Base-by-base conservation (phyloP, 2,329 filamentous ascomycete species). In the Coniella vitis region DNA sequence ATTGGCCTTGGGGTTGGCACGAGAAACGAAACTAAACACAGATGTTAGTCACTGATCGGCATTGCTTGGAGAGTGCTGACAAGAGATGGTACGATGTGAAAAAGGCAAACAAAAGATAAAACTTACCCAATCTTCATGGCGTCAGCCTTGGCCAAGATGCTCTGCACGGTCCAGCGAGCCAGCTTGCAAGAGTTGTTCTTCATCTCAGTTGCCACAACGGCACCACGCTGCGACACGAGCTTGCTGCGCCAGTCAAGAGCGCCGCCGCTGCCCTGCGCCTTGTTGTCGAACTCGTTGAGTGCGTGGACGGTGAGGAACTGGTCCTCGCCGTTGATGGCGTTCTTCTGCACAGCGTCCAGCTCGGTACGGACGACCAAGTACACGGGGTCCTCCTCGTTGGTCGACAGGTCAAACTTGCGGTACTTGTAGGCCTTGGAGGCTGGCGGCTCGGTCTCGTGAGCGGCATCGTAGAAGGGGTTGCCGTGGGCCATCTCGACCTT, bases 121-220 rank as follows among this genome's bases (percentile, higher is more conserved):
- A 76, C 83, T 57, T 75, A 90, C 86, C 89, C 93, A 67, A 98
- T 83, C 78, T 97, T 98, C 90, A 98, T 96, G 58, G 90, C 78
- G 66, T 98, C 93, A n/a, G 93, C 90, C 73, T 90, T 90, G 66
- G 91, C 90, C 51, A 98, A 81, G 63, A 98, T 96, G 64, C 86
- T 88, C 76, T 98, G 93, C 38, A 91, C 89, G 29, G 93, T 95
- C 93, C 93, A 98, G 67, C 93, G 79, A 51, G 93, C 93, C 55
- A 98, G 84, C 78, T 98, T 98, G 86, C 89, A 95, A 65, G 84
- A 90, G 81, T 98, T 98, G 82, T 98, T 98, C 87, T 98, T 98
- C 93, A 98, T 98, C 76, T 98, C 93, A 12, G 93, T 98, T 17
- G 93, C 93, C 21, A 98, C 87, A 38, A 98, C 91, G 49, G 93